These are phyloP conservation scores for Fusarium compactum DNA, from an alignment of 2,329 filamentous ascomycete genomes.

Conservation along the genomic window DNA sequence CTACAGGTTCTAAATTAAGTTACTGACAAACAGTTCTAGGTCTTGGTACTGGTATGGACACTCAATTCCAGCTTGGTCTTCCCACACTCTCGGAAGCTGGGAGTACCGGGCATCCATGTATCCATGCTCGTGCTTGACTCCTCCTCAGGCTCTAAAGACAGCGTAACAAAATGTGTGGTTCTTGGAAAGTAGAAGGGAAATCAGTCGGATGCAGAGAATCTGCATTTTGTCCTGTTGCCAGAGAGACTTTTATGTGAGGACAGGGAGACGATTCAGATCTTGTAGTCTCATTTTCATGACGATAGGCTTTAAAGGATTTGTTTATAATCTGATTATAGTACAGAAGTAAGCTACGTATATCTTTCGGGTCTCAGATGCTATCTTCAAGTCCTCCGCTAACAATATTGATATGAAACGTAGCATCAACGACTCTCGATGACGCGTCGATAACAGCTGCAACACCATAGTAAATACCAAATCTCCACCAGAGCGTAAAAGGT, in stretches of 20 bases:
- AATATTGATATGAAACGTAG: background rate
- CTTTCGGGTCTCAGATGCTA: accelerated
- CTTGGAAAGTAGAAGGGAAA: conserved; percentile 4
- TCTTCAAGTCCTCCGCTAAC: background rate
- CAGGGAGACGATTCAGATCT: background rate
- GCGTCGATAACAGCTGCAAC: background rate
- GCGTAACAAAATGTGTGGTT: background rate
- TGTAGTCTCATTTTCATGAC: background rate
- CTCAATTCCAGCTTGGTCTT: background rate
- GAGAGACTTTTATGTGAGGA: background rate
- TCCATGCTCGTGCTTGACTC: background rate
- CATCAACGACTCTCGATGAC: background rate
- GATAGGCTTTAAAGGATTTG: too few species aligned
- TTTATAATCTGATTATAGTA: too few species aligned
- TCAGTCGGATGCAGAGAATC: background rate
- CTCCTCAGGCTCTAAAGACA: accelerated
- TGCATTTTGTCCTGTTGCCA: background rate
- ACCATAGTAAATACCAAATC: background rate
- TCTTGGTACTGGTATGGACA: background rate
- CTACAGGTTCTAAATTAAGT: too few species aligned
- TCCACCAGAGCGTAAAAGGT: background rate
- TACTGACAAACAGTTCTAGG: background rate
- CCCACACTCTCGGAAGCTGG: background rate
- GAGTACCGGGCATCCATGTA: background rate
- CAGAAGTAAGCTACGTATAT: accelerated